Evolutionary conservation across 345 rosid species (phyloP).

Genomic region (Limnanthes douglasii): DNA sequence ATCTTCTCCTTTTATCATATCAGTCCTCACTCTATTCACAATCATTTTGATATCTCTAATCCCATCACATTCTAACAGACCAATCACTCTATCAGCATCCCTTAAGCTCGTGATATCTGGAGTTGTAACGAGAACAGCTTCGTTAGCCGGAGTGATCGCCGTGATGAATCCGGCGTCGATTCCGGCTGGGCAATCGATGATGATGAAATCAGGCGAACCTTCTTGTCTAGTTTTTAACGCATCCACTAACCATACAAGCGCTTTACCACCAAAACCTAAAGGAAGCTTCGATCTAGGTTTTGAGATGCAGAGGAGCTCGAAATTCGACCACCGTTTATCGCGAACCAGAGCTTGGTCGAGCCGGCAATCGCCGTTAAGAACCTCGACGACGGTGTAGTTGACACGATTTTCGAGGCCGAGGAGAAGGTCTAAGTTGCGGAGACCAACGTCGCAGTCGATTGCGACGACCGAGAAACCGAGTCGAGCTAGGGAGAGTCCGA

Average conservation of each 20-base stretch:
- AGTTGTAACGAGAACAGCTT: constrained; percentile 76
- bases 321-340: constrained; percentile 91
- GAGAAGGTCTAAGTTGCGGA: constrained; percentile 88
- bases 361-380: constrained; percentile 83
- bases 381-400: constrained; percentile 86
- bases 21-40: constrained; percentile 85
- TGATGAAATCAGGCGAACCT: constrained; percentile 68
- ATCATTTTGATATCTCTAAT: constrained; percentile 91
- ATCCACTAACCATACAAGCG: constrained; percentile 83
- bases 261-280: constrained; percentile 85
- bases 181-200: constrained; percentile 91
- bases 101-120: constrained; percentile 82
- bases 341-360: constrained; percentile 94
- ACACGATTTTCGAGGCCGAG: constrained; percentile 91
- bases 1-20: constrained; percentile 96
- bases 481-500: constrained; percentile 95
- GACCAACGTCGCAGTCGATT: constrained; percentile 88
- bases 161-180: constrained; percentile 99
- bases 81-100: constrained; percentile 85
- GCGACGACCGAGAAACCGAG: constrained; percentile 90
- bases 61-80: constrained; percentile 82
- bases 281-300: constrained; percentile 92
- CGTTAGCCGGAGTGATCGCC: constrained; percentile 93
- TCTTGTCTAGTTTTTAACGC: constrained; percentile 53
- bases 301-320: constrained; percentile 83